Percentiles rank a stretch among this genome's conserved stretches.
These are phyloP conservation scores for Wickerhamiella infanticola DNA, from an alignment of 1,139 yeast genomes.

Conservation along the genomic window DNA sequence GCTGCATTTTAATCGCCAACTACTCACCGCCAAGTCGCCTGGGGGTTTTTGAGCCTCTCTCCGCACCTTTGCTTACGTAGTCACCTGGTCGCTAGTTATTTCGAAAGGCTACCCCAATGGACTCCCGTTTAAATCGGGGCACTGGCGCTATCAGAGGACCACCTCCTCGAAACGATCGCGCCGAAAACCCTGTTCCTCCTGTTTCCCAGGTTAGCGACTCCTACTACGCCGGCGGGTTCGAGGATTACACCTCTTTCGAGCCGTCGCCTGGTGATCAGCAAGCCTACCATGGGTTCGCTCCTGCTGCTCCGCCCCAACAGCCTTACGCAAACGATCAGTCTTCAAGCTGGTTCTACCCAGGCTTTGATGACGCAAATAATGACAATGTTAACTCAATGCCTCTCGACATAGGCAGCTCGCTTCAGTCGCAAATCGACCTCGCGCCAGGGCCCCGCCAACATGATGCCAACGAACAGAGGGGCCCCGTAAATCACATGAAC, in stretches of 20 bases:
- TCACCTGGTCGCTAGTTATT: no score
- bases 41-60: no score
- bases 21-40: background rate
- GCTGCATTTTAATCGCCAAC: conserved; percentile 3
- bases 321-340: background rate
- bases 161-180: no score
- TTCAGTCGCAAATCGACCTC: conserved; percentile 1
- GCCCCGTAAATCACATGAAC: background rate
- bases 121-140: background rate
- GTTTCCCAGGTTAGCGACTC: background rate
- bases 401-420: background rate
- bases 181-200: no score
- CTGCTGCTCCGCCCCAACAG: conserved; percentile 3
- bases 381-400: conserved; percentile 1
- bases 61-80: no score
- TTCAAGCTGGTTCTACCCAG: background rate
- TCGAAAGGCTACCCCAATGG: background rate
- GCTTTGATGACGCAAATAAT: background rate
- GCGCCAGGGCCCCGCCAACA: background rate
- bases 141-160: background rate
- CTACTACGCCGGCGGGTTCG: background rate
- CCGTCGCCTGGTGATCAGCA: background rate
- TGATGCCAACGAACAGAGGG: background rate
- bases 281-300: no score
- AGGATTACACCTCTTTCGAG: background rate